Base-by-base conservation (phyloP, 805 yeast species). In the Candida ortonii region DNA sequence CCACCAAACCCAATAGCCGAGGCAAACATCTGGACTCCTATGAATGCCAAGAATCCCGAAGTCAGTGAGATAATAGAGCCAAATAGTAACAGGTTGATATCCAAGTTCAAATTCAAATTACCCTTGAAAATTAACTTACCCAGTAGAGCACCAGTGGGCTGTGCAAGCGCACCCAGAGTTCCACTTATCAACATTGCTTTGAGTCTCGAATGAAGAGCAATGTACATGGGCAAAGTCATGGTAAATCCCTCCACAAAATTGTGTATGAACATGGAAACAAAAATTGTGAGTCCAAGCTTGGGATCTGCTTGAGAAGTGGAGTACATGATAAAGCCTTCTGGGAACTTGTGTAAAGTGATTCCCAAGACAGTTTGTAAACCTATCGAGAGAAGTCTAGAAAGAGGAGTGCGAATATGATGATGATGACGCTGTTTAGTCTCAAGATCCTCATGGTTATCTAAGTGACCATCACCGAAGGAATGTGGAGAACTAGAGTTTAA, bases 171-270 rank as follows among this genome's bases (percentile, higher is more conserved):
- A 4, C 96, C 97, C 12, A 90, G 61, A 0, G 80, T 35, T 1
- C 84, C 77, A 11, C 89, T 73, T 6, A 82, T 71, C 0, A 69
- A 43, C 8, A 87, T 62, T 0, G 97, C 95, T 44, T 74, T 70
- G 17, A 61, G 49, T 28, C 85, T 66, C 1, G 76, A 70, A 26
- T 74, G 66, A 43, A 90, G 67, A 7, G 94, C 86, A 33, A 89
- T 73, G 54, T 82, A 93, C 20, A 90, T 65, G 0, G 97, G 97
- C 28, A 89, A 67, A 10, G 95, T 86, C 84, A 90, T 89, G 11
- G 93, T 78, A 55, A 93, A 88, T 0, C 97, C 98, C 57, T 90
- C 98, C 15, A 89, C 81, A 47, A 87, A 80, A 58, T 93, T 93
- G 62, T 90, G 98, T 18, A 93, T 75, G 9, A 88, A 76, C 53